phyloP scores from a whole-genome alignment of 1,284 basidiomycete species.

The Sphaerobolus stellatus region DNA sequence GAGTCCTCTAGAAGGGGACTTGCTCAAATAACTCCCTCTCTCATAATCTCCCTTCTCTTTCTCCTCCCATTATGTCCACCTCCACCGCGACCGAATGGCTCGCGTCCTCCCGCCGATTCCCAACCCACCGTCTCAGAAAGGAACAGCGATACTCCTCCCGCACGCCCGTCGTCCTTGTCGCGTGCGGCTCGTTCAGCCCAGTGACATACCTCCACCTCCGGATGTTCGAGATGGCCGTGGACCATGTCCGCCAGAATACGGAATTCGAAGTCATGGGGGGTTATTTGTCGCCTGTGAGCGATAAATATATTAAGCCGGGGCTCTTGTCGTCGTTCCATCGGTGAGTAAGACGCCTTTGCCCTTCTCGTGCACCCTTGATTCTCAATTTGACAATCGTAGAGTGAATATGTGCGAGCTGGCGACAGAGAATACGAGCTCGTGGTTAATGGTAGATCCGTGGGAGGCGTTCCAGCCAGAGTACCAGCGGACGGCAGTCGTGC shows the following conservation, averaged over 20 bases:
- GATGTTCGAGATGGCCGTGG: conserved; percentile 99
- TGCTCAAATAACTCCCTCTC: no score
- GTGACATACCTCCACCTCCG: conserved; percentile 83
- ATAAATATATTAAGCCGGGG: conserved; percentile 90
- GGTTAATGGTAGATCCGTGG: conserved; percentile 97
- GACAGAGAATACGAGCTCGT: conserved; percentile 73
- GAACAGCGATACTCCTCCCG: conserved; percentile 62
- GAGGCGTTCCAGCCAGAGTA: conserved; percentile 90
- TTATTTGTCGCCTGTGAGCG: conserved; percentile 92
- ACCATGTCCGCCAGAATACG: conserved; percentile 90
- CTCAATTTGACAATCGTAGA: conserved; percentile 37
- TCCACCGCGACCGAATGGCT: no score
- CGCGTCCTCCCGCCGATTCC: conserved; percentile 53
- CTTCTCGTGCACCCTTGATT: not conserved
- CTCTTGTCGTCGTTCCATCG: conserved; percentile 78
- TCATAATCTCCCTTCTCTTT: no score
- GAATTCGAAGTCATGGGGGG: conserved; percentile 93
- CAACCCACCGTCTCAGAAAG: conserved; percentile 58
- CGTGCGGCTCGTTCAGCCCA: conserved; percentile 80
- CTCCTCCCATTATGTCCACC: no score
- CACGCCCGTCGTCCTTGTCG: conserved; percentile 73
- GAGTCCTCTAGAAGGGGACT: no score
- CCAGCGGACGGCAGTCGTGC: conserved; percentile 92
- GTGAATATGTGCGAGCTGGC: conserved; percentile 89
- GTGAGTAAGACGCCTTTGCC: conserved; percentile 43